Evolutionary conservation across 305 asterid genomes (phyloP).

Genomic region (Euphrasia arctica): DNA sequence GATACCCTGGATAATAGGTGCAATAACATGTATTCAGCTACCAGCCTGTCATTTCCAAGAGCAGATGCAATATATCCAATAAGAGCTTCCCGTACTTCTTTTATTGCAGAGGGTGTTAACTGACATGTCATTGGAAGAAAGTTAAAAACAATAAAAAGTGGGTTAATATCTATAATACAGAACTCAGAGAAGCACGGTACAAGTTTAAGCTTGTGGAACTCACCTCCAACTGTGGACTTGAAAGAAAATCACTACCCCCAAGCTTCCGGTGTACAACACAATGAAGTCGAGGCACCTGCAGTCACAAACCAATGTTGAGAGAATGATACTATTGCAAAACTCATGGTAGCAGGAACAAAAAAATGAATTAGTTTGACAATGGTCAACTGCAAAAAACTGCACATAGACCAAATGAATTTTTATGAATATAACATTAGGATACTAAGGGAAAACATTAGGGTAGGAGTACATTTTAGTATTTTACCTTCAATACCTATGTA

Average conservation of each 20-base stretch:
- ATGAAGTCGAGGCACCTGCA: conserved; percentile 88
- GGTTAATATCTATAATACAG: conserved; percentile 16
- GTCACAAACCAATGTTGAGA: conserved; percentile 10
- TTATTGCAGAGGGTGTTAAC: conserved; percentile 50
- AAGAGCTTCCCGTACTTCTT: conserved; percentile 69
- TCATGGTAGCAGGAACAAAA: too few relatives aligned
- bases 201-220: conserved; percentile 23
- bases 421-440: background rate
- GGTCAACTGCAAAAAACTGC: background rate
- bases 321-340: background rate
- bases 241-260: conserved; percentile 53
- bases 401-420: background rate
- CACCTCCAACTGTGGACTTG: conserved; percentile 58
- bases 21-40: conserved; percentile 80
- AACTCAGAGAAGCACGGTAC: conserved; percentile 1
- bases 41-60: conserved; percentile 81
- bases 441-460: background rate
- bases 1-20: conserved; percentile 85
- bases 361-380: background rate
- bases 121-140: conserved; percentile 31
- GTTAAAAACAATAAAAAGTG: conserved; percentile 1
- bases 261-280: conserved; percentile 74
- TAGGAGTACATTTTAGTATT: too few relatives aligned
- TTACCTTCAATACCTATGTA: too few relatives aligned
- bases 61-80: conserved; percentile 61